Evolutionary conservation across 495 filamentous ascomycete genomes (phyloP), one percentile per base, ranked within the genome.

Genomic region (Penicillium samsonianum): DNA sequence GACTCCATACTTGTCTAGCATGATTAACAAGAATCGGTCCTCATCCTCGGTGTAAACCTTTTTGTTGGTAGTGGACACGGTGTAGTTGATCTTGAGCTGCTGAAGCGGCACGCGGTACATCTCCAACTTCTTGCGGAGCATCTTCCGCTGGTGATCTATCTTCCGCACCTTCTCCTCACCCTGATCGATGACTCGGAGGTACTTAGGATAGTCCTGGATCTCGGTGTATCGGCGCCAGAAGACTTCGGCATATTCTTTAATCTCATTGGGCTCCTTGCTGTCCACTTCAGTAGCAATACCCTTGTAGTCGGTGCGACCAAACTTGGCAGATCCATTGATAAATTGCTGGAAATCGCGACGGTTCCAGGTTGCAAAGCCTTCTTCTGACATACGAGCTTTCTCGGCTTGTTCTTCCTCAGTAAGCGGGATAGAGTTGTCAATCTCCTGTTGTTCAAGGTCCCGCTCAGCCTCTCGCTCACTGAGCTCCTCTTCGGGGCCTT

Each of bases 1-100:
- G 12, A 98, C 83, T 19, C 95, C 95, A 64, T 88, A 89, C 71
- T 86, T 87, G 70, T 99, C 91, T 3, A 99, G 74, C 76, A 96
- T 89, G 37, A 98, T 92, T 28, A 99, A 80, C 48, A 99, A 78
- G 75, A 99, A 99, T 11, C 95, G 85, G 66, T 99, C 95, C 73
- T 99, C 95, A 67, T 99, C 95, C 67, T 98, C 95, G 0, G 94
- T 97, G 67, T 99, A 99, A 6, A 98, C 91, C 77, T 98, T 98
- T 80, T 99, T 99, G 78, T 99, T 99, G 46, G 95, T 99, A 3
- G 95, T 99, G 3, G 91, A 96, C 20, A 99, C 94, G 1, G 91
- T 94, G 72, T 99, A 99, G 75, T 94, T 96, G 76, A 99, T 90
- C 79, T 96, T 96, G 54, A 99, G 83, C 72, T 99, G 95, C 73